A percentile compares a stretch with the other conserved stretches of the same genome.
These are phyloP conservation scores for Epichloe baconii DNA, from an alignment of 2,329 filamentous ascomycete species.

Conservation along the genomic window DNA sequence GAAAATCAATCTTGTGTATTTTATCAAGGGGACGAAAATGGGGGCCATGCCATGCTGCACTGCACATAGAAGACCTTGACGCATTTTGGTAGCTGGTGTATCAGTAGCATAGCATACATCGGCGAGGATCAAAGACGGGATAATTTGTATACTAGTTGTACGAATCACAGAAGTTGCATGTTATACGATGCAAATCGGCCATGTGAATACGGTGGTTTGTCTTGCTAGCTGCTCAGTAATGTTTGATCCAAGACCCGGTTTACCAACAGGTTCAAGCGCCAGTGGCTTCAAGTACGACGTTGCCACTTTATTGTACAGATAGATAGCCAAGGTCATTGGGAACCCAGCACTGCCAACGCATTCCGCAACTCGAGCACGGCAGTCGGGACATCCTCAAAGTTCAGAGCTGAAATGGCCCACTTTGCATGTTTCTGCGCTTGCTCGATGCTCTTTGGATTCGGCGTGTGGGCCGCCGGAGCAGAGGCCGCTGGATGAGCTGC, in stretches of 20 bases:
- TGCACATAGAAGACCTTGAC: conserved; percentile 1
- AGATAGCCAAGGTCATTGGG: conserved; percentile 16
- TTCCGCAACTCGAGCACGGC: conserved; percentile 72
- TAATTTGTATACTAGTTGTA: conserved; percentile 6
- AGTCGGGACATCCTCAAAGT: conserved; percentile 90
- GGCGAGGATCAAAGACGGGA: neutral
- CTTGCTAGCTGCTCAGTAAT: neutral
- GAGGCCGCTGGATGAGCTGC: conserved; percentile 3
- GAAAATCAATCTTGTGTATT: neutral
- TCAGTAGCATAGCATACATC: neutral
- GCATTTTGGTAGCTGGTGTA: conserved; percentile 2
- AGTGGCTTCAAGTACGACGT: no score
- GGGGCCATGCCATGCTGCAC: neutral
- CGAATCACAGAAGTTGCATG: neutral
- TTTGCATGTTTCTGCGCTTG: conserved; percentile 90
- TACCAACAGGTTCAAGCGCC: no score
- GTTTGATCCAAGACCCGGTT: no score
- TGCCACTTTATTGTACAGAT: no score
- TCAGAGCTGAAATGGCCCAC: conserved; percentile 91
- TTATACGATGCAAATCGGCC: neutral
- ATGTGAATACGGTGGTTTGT: neutral
- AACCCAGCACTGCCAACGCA: conserved; percentile 60
- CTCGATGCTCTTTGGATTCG: conserved; percentile 46
- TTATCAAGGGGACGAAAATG: neutral
- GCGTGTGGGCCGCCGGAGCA: conserved; percentile 5